These are phyloP conservation scores for Mortierella sp. DNA, from an alignment of 371 early-diverging fungal species.

Conservation along the genomic window DNA sequence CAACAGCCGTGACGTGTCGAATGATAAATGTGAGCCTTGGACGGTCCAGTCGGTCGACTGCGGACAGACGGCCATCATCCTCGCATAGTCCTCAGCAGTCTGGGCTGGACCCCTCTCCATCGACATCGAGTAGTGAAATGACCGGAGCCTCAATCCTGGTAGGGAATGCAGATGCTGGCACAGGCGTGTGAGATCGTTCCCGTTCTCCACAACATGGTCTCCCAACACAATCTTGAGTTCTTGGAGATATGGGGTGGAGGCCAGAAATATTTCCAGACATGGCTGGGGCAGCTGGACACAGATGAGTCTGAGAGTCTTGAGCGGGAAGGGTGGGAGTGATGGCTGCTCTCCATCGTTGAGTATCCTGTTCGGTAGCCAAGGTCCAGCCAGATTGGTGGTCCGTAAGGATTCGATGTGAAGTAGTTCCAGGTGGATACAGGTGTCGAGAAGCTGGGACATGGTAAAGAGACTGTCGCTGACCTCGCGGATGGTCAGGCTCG, in stretches of 20 bases:
- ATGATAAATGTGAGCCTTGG: not conserved
- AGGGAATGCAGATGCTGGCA: not conserved
- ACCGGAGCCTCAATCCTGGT: not conserved
- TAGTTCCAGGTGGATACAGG: not conserved
- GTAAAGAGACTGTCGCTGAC: not conserved
- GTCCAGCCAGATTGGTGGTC: not conserved
- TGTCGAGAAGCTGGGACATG: conserved; percentile 1
- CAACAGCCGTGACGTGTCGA: not conserved
- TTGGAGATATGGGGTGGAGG: not conserved
- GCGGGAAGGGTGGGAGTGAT: not conserved
- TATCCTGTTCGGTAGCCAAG: not conserved
- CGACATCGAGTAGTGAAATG: not conserved
- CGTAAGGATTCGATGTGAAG: not conserved
- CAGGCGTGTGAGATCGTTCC: not conserved
- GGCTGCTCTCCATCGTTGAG: not conserved
- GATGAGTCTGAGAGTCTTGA: not conserved
- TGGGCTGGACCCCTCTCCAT: not conserved
- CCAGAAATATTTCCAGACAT: not conserved
- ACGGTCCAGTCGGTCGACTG: not conserved
- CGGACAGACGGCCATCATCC: not conserved
- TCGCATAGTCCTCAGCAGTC: not conserved
- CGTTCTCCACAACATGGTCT: not conserved
- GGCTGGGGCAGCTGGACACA: not conserved
- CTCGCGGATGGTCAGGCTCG: not conserved
- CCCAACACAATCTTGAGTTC: conserved; percentile 2